A percentile compares a stretch with the other conserved stretches of the same genome.
These are phyloP conservation scores for Fusarium papillatum DNA, from an alignment of 2,329 filamentous ascomycete species.

Conservation along the genomic window DNA sequence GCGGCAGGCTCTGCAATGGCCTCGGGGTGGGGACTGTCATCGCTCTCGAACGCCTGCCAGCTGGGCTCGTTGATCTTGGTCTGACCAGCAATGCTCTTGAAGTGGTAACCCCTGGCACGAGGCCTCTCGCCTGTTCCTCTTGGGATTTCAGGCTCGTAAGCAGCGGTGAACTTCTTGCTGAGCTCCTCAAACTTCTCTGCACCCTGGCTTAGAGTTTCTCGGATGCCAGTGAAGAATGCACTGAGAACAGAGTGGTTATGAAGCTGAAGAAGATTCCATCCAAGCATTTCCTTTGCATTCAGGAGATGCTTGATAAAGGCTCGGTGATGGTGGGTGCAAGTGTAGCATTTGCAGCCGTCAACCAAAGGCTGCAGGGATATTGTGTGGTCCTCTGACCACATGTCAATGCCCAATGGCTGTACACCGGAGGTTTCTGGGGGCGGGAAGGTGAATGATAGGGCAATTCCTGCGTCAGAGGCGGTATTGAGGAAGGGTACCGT, in stretches of 20 bases:
- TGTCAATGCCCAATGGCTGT: slow-evolving; percentile 78
- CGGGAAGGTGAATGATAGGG: slow-evolving; percentile 84
- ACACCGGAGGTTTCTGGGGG: slow-evolving; percentile 38
- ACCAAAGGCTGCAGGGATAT: slow-evolving; percentile 73
- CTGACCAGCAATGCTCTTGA: slow-evolving; percentile 76
- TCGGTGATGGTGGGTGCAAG: slow-evolving; percentile 86
- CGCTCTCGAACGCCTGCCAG: slow-evolving; percentile 69
- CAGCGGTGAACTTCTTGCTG: slow-evolving; percentile 55
- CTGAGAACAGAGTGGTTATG: slow-evolving; percentile 87
- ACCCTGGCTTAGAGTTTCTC: slow-evolving; percentile 72
- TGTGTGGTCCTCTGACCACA: slow-evolving; percentile 77
- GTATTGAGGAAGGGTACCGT: slow-evolving; percentile 81
- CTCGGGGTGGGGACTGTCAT: slow-evolving; percentile 29
- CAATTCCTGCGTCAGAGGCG: slow-evolving; percentile 87
- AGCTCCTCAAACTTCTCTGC: slow-evolving; percentile 70
- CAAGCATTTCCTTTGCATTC: slow-evolving; percentile 94
- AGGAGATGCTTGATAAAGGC: slow-evolving; percentile 93
- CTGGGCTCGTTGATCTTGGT: slow-evolving; percentile 77
- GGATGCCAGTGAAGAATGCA: slow-evolving; percentile 80
- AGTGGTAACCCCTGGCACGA: slow-evolving; percentile 85
- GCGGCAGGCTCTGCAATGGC: slow-evolving; percentile 36
- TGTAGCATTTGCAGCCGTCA: slow-evolving; percentile 81
- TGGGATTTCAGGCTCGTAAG: slow-evolving; percentile 81
- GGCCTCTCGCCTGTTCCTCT: slow-evolving; percentile 83
- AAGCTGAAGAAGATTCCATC: slow-evolving; percentile 91